Evolutionary conservation across 176 grass and related monocot genomes (phyloP).

Genomic region (Aegilops bicornis): DNA sequence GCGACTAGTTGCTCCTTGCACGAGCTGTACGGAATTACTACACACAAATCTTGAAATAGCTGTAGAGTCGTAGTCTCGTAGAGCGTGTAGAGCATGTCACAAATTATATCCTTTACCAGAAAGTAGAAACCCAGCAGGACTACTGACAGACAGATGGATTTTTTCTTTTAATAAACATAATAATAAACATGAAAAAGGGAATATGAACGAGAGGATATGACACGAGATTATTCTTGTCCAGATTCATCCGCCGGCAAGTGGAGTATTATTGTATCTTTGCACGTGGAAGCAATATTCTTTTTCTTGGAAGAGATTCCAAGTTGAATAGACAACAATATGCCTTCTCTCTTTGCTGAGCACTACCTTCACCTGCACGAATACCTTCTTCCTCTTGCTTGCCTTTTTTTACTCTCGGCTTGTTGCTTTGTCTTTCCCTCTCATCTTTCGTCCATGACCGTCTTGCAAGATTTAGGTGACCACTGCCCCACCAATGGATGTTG

Average conservation of each 20-base stretch:
- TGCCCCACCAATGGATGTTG: too few relatives aligned
- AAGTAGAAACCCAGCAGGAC: not conserved
- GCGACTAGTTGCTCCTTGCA: too few relatives aligned
- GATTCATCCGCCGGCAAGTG: not conserved
- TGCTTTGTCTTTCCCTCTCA: too few relatives aligned
- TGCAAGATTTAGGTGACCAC: too few relatives aligned
- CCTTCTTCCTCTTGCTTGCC: too few relatives aligned
- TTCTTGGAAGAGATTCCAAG: not conserved
- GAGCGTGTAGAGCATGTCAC: not conserved
- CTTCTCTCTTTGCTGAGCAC: too few relatives aligned
- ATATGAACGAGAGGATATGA: not conserved
- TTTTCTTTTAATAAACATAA: not conserved
- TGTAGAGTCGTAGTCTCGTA: not conserved
- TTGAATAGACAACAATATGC: not conserved
- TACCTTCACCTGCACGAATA: too few relatives aligned
- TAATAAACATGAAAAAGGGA: not conserved
- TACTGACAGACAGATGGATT: not conserved
- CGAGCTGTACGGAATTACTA: not conserved
- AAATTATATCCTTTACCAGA: not conserved
- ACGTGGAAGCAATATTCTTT: not conserved
- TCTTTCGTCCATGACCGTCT: too few relatives aligned
- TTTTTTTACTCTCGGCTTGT: too few relatives aligned
- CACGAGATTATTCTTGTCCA: slow-evolving; percentile 1
- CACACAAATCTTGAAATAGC: not conserved
- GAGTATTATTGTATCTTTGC: not conserved